A percentile compares a stretch with the other conserved stretches of the same genome.
phyloP scores from a whole-genome alignment of 768 basidiomycete species.

The Rhodotorula taiwanensis region DNA sequence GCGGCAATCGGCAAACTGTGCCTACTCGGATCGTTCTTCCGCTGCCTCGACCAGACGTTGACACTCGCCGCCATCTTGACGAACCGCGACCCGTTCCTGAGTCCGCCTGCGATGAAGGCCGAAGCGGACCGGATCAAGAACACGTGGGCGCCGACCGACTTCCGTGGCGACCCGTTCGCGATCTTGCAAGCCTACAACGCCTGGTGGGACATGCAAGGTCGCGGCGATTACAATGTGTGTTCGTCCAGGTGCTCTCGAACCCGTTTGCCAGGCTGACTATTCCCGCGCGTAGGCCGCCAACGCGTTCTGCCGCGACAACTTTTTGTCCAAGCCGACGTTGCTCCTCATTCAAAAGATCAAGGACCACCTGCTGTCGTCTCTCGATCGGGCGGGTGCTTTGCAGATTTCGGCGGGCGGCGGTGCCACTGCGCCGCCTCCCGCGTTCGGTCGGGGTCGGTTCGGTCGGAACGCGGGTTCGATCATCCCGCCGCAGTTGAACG shows the following conservation, averaged over 20 bases:
- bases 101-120: slow-evolving; percentile 61
- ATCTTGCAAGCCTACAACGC: slow-evolving; percentile 70
- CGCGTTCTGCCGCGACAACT: slow-evolving; percentile 74
- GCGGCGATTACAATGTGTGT: slow-evolving; percentile 53
- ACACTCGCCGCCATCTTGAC: slow-evolving; percentile 86
- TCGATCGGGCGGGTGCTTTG: slow-evolving; percentile 74
- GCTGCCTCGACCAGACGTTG: slow-evolving; percentile 59
- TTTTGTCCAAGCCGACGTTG: slow-evolving; percentile 77
- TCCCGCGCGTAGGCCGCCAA: slow-evolving; percentile 51
- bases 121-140: slow-evolving; percentile 67
- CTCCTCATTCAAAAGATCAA: slow-evolving; percentile 74
- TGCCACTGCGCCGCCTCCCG: slow-evolving; percentile 1
- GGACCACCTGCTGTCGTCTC: slow-evolving; percentile 63
- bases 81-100: slow-evolving; percentile 82
- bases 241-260: no score
- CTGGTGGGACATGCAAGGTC: slow-evolving; percentile 67
- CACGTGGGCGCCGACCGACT: slow-evolving; percentile 64
- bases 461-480: slow-evolving; percentile 10
- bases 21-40: slow-evolving; percentile 84
- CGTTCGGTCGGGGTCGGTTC: slow-evolving; percentile 19
- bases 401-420: slow-evolving; percentile 67
- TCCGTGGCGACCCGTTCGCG: slow-evolving; percentile 75
- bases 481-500: slow-evolving; percentile 64
- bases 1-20: slow-evolving; percentile 82
- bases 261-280: not conserved